A percentile compares a stretch with the other conserved stretches of the same genome.
These are phyloP conservation scores for Pseudopithomyces maydicus DNA, from an alignment of 2,329 filamentous ascomycete species.

Conservation along the genomic window DNA sequence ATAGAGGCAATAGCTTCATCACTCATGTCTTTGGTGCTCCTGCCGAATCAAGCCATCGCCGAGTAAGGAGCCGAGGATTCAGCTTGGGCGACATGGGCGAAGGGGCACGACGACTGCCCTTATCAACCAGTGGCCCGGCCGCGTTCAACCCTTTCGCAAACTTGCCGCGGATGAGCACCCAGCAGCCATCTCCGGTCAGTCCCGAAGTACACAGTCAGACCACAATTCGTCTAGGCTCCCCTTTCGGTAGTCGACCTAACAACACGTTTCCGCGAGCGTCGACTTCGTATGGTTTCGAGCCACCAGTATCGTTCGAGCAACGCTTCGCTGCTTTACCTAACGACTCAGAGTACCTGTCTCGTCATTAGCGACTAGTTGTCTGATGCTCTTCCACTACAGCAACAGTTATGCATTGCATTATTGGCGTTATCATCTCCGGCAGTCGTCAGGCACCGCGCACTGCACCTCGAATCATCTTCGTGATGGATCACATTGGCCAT, in stretches of 20 bases:
- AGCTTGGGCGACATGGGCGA: constrained; percentile 62
- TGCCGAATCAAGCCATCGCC: constrained; percentile 58
- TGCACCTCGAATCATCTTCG: constrained; percentile 22
- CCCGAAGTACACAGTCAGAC: constrained; percentile 40
- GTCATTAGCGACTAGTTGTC: constrained; percentile 23
- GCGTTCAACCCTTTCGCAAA: constrained; percentile 38
- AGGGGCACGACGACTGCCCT: constrained; percentile 56
- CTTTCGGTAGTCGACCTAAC: constrained; percentile 49
- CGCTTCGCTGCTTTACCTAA: constrained; percentile 39
- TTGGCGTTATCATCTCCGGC: constrained; percentile 39
- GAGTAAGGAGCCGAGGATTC: constrained; percentile 65
- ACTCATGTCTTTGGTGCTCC: constrained; percentile 53
- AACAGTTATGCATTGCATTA: constrained; percentile 35
- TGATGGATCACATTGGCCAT: constrained; percentile 25
- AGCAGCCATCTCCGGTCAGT: constrained; percentile 21
- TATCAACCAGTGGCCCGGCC: constrained; percentile 58
- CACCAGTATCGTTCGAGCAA: constrained; percentile 46
- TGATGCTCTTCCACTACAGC: constrained; percentile 22
- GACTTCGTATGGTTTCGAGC: constrained; percentile 44
- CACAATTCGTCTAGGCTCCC: constrained; percentile 53
- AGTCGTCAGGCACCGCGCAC: constrained; percentile 23
- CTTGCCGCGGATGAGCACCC: constrained; percentile 27
- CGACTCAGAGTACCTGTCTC: constrained; percentile 28
- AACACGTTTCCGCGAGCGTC: constrained; percentile 56
- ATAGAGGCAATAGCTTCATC: constrained; percentile 47